Percentiles rank a stretch among this genome's conserved stretches.
Conservation (phyloP, 2,329 filamentous ascomycete species). For the Penicillium sp. region DNA sequence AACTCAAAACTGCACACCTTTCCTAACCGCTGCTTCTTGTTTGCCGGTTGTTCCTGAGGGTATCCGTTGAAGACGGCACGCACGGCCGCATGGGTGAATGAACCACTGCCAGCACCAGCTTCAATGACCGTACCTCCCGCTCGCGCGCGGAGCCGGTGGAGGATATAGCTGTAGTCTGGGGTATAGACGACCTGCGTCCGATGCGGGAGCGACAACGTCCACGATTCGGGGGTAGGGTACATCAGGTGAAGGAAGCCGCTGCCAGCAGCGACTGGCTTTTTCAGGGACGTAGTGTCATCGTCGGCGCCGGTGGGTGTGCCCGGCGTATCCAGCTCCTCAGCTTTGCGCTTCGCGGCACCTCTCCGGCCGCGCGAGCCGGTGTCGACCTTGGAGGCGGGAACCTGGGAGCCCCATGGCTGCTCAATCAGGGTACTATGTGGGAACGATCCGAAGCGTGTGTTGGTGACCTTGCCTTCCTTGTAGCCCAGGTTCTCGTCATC, state of each 20-base stretch:
- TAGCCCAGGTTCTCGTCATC: conserved; percentile 66
- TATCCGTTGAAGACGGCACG: conserved; percentile 49
- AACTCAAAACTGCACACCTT: conserved; percentile 51
- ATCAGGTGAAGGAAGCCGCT: conserved; percentile 49
- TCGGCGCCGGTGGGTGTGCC: conserved; percentile 21
- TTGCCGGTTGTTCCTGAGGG: conserved; percentile 22
- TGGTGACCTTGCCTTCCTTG: conserved; percentile 71
- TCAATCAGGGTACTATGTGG: conserved; percentile 72
- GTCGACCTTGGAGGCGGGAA: conserved; percentile 82
- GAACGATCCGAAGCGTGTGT: conserved; percentile 90
- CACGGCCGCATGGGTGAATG: conserved; percentile 49
- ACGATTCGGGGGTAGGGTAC: conserved; percentile 48
- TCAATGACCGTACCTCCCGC: conserved; percentile 48
- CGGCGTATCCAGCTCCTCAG: conserved; percentile 38
- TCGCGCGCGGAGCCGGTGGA: conserved; percentile 46
- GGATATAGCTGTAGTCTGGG: conserved; percentile 51
- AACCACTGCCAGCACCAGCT: conserved; percentile 51
- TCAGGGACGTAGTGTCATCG: conserved; percentile 25
- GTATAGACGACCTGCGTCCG: conserved; percentile 52
- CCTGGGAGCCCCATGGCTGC: conserved; percentile 85
- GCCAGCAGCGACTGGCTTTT: conserved; percentile 36
- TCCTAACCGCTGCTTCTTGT: conserved; percentile 33
- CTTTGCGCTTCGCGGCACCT: conserved; percentile 51
- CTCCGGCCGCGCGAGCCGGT: conserved; percentile 82
- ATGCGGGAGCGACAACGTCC: conserved; percentile 50